Evolutionary conservation across 2,329 filamentous ascomycete genomes (phyloP).

Genomic region (Ceratocystis colombiana): DNA sequence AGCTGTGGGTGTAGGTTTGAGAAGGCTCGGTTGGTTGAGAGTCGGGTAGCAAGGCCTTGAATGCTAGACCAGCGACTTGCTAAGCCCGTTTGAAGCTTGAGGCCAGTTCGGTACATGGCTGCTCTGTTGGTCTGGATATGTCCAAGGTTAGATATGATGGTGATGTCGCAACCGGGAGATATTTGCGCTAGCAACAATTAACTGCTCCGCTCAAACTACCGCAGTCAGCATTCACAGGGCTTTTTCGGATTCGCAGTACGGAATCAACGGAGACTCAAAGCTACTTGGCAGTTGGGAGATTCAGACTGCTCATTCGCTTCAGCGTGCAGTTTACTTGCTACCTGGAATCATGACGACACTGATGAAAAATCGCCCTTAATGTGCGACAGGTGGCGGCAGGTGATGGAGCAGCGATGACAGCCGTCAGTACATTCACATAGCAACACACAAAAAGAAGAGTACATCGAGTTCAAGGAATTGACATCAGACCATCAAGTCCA

Average conservation of each 20-base stretch:
- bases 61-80: conserved; percentile 12
- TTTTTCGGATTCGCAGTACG: not conserved
- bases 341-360: not conserved
- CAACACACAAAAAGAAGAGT: not conserved
- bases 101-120: conserved; percentile 13
- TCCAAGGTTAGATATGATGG: not conserved
- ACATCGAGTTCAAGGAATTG: too few relatives aligned
- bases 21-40: conserved; percentile 7
- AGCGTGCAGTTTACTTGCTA: too few relatives aligned
- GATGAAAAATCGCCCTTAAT: not conserved
- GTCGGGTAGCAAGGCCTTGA: not conserved
- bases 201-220: too few relatives aligned
- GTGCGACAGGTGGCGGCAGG: not conserved
- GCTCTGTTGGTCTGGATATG: not conserved
- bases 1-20: not conserved
- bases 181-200: not conserved
- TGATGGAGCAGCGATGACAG: not conserved
- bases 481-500: too few relatives aligned
- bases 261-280: not conserved
- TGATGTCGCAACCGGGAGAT: not conserved
- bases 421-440: not conserved
- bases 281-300: not conserved
- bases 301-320: too few relatives aligned
- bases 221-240: too few relatives aligned
- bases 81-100: conserved; percentile 2